Evolutionary conservation across 2,329 filamentous ascomycete species (phyloP).

Genomic region (Amphichorda felina): DNA sequence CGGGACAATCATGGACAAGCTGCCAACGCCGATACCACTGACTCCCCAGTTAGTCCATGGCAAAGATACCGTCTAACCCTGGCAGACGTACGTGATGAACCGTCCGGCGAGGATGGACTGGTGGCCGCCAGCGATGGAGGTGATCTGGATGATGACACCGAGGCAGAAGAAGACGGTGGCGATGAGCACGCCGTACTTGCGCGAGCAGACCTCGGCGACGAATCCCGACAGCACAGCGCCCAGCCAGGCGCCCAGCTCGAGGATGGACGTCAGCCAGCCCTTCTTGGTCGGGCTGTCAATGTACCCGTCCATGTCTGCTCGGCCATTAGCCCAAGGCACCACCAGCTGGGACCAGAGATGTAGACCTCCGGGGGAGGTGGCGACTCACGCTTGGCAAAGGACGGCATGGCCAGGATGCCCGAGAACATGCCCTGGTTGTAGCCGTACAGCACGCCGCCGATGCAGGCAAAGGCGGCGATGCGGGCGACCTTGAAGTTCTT

Average conservation of each 20-base stretch:
- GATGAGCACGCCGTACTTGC: slow-evolving; percentile 59
- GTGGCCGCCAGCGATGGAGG: slow-evolving; percentile 42
- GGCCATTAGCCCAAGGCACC: too few relatives aligned
- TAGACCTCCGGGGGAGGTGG: neutral
- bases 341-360: neutral
- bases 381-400: slow-evolving; percentile 36
- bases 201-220: slow-evolving; percentile 55
- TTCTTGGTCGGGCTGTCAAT: slow-evolving; percentile 36
- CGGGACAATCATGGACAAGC: slow-evolving; percentile 55
- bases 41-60: neutral
- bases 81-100: slow-evolving; percentile 51
- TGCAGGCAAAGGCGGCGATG: slow-evolving; percentile 50
- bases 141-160: slow-evolving; percentile 57
- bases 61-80: too few relatives aligned
- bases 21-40: slow-evolving; percentile 55
- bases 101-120: slow-evolving; percentile 56
- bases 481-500: slow-evolving; percentile 50
- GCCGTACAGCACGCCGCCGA: slow-evolving; percentile 52
- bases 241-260: slow-evolving; percentile 69
- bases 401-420: slow-evolving; percentile 49
- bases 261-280: slow-evolving; percentile 42
- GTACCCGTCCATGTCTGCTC: slow-evolving; percentile 41
- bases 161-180: slow-evolving; percentile 55
- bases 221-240: slow-evolving; percentile 59
- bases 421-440: slow-evolving; percentile 57